phyloP scores from a whole-genome alignment of 1,284 basidiomycete genomes.

The Ustilago esculenta region DNA sequence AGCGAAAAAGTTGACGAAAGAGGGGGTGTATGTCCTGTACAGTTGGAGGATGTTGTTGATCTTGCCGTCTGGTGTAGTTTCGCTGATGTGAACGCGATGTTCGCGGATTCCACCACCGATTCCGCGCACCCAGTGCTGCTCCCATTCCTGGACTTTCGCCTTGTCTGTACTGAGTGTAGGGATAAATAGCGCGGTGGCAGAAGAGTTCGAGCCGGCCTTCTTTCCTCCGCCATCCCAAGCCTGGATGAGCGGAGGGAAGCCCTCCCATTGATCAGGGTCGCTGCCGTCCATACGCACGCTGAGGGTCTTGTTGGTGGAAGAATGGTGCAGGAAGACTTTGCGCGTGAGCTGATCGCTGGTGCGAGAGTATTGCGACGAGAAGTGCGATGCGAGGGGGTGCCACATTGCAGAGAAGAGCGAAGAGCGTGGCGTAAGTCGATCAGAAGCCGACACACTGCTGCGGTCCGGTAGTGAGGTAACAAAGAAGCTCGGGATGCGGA shows the following conservation, averaged over 20 bases:
- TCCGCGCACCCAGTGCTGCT: slow-evolving; percentile 56
- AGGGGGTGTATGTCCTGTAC: slow-evolving; percentile 49
- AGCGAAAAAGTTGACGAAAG: slow-evolving; percentile 47
- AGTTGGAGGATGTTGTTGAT: slow-evolving; percentile 15
- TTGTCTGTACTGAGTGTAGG: slow-evolving; percentile 9
- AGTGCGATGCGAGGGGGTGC: slow-evolving; percentile 20
- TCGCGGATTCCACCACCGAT: slow-evolving; percentile 31
- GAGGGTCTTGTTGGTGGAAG: slow-evolving; percentile 41
- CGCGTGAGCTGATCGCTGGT: slow-evolving; percentile 6
- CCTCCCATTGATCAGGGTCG: slow-evolving; percentile 26
- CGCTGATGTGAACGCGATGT: slow-evolving; percentile 8
- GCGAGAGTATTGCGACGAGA: slow-evolving; percentile 15
- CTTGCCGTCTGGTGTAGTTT: slow-evolving; percentile 4
- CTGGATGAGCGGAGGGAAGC: slow-evolving; percentile 44
- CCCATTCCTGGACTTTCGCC: slow-evolving; percentile 44
- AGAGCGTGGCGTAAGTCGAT: too few relatives aligned
- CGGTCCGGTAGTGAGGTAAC: slow-evolving; percentile 40
- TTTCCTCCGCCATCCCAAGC: slow-evolving; percentile 45
- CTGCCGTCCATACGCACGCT: slow-evolving; percentile 31
- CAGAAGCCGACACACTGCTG: not conserved
- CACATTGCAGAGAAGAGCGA: slow-evolving; percentile 27
- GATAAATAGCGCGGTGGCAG: slow-evolving; percentile 27
- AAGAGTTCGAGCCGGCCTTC: slow-evolving; percentile 41
- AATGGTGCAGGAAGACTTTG: slow-evolving; percentile 41
- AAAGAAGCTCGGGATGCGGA: slow-evolving; percentile 50